Conservation (phyloP, 1,139 yeast genomes). For the Pneumocystis sp. region DNA sequence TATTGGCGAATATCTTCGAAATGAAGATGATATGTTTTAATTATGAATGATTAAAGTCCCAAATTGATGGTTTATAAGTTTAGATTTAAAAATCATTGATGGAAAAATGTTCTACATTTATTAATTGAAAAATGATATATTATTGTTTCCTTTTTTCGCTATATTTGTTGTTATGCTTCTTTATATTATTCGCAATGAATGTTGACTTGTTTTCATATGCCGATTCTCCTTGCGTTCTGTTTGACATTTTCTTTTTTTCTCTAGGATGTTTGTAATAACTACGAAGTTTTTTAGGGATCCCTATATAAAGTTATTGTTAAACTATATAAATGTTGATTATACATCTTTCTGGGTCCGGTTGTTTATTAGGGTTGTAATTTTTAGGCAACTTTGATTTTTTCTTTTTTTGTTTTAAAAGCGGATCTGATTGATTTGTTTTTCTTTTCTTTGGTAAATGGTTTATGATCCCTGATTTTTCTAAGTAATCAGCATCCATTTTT, state of each 20-base stretch:
- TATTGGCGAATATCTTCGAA: conserved; percentile 95
- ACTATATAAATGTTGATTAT: neutral
- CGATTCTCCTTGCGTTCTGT: conserved; percentile 51
- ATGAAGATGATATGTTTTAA: conserved; percentile 77
- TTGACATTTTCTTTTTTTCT: conserved; percentile 34
- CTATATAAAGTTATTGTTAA: neutral
- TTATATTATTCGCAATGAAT: neutral
- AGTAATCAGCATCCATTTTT: conserved; percentile 29
- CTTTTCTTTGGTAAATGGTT: conserved; percentile 22
- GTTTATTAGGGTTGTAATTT: conserved; percentile 27
- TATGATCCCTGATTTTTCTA: conserved; percentile 28
- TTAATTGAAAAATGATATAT: conserved; percentile 11
- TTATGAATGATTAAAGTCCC: conserved; percentile 33
- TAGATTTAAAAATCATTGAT: neutral
- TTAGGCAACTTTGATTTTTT: conserved; percentile 30
- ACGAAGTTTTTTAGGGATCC: conserved; percentile 73
- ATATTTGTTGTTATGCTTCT: conserved; percentile 13
- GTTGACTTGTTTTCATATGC: neutral
- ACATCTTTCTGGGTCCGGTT: conserved; percentile 62
- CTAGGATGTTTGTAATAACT: conserved; percentile 64
- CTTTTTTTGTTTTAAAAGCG: conserved; percentile 25
- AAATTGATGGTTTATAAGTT: neutral
- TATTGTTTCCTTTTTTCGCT: conserved; percentile 25
- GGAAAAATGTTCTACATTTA: neutral
- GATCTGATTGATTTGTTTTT: neutral